Percentiles rank a stretch among this genome's conserved stretches.
These are phyloP conservation scores for Populus davidiana DNA, from an alignment of 345 rosid genomes.

Conservation along the genomic window DNA sequence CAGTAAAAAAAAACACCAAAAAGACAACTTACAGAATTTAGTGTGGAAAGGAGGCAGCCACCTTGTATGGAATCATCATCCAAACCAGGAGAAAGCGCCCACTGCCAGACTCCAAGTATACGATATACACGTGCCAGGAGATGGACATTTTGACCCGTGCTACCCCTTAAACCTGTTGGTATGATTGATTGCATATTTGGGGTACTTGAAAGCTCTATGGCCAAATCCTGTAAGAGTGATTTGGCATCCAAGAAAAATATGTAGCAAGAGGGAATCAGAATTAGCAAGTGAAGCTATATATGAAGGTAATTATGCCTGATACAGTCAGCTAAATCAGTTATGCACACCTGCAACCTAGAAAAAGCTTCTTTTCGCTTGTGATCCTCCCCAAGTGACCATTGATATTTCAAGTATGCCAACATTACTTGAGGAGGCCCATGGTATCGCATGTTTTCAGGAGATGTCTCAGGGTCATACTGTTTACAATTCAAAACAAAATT, in stretches of 20 bases:
- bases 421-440: constrained; percentile 97
- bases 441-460: constrained; percentile 62
- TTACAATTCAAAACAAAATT: constrained; percentile 16
- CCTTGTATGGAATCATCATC: constrained; percentile 93
- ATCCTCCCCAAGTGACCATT: constrained; percentile 99
- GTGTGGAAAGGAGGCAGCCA: constrained; percentile 17
- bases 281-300: constrained; percentile 9
- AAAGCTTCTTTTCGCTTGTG: constrained; percentile 89
- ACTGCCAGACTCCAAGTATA: constrained; percentile 82
- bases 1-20: neutral
- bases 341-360: constrained; percentile 69
- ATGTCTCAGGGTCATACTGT: constrained; percentile 90
- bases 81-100: constrained; percentile 82
- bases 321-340: constrained; percentile 6
- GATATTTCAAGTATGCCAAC: constrained; percentile 87
- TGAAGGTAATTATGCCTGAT: neutral
- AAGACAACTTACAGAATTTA: neutral
- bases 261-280: constrained; percentile 1
- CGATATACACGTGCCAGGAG: constrained; percentile 85
- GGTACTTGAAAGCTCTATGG: constrained; percentile 63
- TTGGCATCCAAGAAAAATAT: constrained; percentile 18
- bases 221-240: constrained; percentile 50
- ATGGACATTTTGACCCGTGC: constrained; percentile 54
- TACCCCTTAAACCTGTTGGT: constrained; percentile 42
- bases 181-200: constrained; percentile 51